Evolutionary conservation across 495 filamentous ascomycete genomes (phyloP).

Genomic region (Hyphodiscus hymeniophilus): DNA sequence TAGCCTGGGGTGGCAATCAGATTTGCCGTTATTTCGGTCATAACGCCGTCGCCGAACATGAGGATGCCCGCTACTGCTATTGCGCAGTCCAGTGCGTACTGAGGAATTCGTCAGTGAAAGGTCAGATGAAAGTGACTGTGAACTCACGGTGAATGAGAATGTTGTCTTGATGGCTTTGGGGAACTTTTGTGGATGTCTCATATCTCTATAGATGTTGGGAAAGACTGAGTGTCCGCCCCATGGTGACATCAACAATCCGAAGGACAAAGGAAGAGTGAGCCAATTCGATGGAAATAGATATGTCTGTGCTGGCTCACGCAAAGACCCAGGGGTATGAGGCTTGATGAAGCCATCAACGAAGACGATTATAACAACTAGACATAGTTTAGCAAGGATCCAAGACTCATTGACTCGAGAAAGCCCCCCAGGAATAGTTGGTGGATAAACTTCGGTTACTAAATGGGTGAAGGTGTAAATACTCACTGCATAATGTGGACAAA

Average conservation of each 20-base stretch:
- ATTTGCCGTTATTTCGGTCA: conserved; percentile 86
- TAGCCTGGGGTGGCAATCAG: conserved; percentile 67
- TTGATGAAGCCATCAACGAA: conserved; percentile 83
- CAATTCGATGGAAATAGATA: conserved; percentile 77
- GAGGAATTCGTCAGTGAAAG: neutral
- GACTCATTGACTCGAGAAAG: too few species aligned
- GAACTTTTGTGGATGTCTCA: conserved; percentile 90
- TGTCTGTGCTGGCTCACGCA: conserved; percentile 73
- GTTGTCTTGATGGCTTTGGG: conserved; percentile 66
- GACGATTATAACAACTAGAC: conserved; percentile 66
- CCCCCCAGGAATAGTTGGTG: too few species aligned
- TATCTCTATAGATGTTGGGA: conserved; percentile 95
- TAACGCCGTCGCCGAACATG: conserved; percentile 87
- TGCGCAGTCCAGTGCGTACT: conserved; percentile 71
- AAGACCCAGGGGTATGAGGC: conserved; percentile 67
- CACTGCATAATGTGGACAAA: conserved; percentile 67
- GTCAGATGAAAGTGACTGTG: neutral
- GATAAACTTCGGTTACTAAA: too few species aligned
- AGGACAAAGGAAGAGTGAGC: conserved; percentile 82
- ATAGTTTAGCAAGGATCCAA: neutral
- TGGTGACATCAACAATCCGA: conserved; percentile 93
- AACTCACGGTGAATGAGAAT: conserved; percentile 76
- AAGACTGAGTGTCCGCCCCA: conserved; percentile 97
- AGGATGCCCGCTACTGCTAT: conserved; percentile 78
- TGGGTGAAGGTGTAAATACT: too few species aligned